These are phyloP conservation scores for Bretschneidera sinensis DNA, from an alignment of 345 rosid species.

Conservation along the genomic window DNA sequence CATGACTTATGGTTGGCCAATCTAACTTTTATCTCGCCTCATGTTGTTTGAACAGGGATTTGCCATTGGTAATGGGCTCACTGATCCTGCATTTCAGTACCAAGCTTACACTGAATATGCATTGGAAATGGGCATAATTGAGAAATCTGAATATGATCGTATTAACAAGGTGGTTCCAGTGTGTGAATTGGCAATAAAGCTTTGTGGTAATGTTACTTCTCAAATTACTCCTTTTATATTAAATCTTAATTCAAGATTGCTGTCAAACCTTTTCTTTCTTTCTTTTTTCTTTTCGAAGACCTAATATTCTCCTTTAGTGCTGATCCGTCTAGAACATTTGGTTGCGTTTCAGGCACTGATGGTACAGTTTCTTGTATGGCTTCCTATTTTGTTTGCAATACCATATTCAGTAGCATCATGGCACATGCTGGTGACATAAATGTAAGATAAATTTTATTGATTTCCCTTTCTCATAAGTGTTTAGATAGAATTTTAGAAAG, in stretches of 20 bases:
- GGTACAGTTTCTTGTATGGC: conserved; percentile 95
- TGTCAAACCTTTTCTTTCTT: not conserved
- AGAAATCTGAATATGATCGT: conserved; percentile 44
- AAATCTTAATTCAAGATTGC: not conserved
- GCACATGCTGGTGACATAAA: conserved; percentile 56
- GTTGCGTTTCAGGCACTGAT: conserved; percentile 65
- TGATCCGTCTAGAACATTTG: not conserved
- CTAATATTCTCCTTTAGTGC: not conserved
- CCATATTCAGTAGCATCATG: conserved; percentile 70
- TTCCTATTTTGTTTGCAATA: conserved; percentile 83
- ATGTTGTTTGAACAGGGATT: conserved; percentile 61
- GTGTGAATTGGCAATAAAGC: conserved; percentile 81
- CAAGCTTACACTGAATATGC: conserved; percentile 98
- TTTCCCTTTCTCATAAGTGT: not conserved
- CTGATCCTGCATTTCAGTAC: conserved; percentile 88
- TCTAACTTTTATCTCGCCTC: conserved; percentile 10
- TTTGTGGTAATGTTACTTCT: conserved; percentile 61
- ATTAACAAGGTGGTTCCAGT: conserved; percentile 78
- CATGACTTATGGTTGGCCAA: not conserved
- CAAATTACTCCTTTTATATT: not conserved
- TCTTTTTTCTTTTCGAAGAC: not conserved
- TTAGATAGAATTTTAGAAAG: too few species aligned
- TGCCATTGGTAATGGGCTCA: conserved; percentile 98
- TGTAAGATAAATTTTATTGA: conserved; percentile 41
- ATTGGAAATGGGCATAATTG: conserved; percentile 76